phyloP scores from a whole-genome alignment of 1,284 basidiomycete genomes.

The Ceratobasidium sp. region DNA sequence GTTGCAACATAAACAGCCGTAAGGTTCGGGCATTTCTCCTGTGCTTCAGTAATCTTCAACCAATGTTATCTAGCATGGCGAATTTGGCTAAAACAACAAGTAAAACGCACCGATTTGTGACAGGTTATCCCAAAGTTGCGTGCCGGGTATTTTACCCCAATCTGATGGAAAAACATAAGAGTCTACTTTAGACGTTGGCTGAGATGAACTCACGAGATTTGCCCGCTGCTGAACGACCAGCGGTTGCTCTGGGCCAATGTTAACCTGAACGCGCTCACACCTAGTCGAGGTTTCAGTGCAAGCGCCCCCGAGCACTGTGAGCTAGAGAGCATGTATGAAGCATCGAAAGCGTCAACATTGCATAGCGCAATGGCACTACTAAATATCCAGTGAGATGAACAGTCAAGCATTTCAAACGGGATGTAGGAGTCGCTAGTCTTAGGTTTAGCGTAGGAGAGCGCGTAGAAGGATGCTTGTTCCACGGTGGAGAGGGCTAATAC shows the following conservation, averaged over 20 bases:
- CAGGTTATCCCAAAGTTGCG: conserved; percentile 89
- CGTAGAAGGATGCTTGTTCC: conserved; percentile 28
- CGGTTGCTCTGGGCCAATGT: conserved; percentile 63
- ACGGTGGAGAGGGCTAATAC: conserved; percentile 6
- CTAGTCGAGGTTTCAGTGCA: neutral
- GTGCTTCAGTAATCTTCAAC: conserved; percentile 75
- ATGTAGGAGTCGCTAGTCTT: conserved; percentile 36
- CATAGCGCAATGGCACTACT: conserved; percentile 77
- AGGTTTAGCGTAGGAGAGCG: conserved; percentile 31
- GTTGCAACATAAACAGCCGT: conserved; percentile 93
- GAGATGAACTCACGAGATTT: conserved; percentile 52
- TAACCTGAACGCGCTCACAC: conserved; percentile 44
- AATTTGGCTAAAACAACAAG: conserved; percentile 45
- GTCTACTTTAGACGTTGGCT: neutral
- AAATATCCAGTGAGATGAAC: too few species aligned
- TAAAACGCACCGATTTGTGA: conserved; percentile 64
- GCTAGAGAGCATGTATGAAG: conserved; percentile 76
- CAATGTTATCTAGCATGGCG: conserved; percentile 6
- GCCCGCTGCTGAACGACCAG: conserved; percentile 96
- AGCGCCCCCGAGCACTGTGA: neutral
- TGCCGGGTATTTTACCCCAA: conserved; percentile 96
- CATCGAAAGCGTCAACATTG: conserved; percentile 94
- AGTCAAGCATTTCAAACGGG: conserved; percentile 61
- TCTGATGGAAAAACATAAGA: conserved; percentile 56
- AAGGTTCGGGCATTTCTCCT: conserved; percentile 86